Base-by-base conservation (phyloP, 2,329 filamentous ascomycete species). In the Fusarium sp. region DNA sequence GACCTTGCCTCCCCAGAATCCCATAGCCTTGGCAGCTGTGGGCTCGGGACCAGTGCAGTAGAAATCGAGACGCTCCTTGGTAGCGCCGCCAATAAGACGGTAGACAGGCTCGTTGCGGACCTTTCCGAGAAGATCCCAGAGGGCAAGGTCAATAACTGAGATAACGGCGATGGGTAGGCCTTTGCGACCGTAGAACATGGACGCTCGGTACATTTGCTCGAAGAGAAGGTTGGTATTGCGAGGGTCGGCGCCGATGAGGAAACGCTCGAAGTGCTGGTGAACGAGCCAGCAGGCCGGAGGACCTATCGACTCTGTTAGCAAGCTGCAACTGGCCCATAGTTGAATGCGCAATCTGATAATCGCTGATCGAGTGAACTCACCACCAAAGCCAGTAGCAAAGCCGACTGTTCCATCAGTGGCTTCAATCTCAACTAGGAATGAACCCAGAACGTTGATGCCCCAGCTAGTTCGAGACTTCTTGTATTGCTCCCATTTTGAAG, bases 151-250 rank as follows among this genome's bases (percentile, higher is more conserved):
- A 76, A 98, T 96, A 70, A 97, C 94, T 3, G 93, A 97, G 77
- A 98, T 98, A 76, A 97, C 91, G 55, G 94, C 94, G 13, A 95
- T 88, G 3, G 94, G 92, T 3, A 98, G 88, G 48, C 94, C 94
- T 81, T 98, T 98, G 72, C 94, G 91, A 66, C 94, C 94, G 77
- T 98, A 98, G 84, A 97, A 98, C 93, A 97, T 97, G 72, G 93
- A 97, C 3, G 88, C 92, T 64, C 94, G 90, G 84, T 97, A 98
- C 94, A 98, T 97, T 80, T 97, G 93, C 84, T 98, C 94, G 78
- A 97, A 98, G 30, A 98, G 84, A 68, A 94, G 88, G 81, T 97
- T 97, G 55, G 93, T 97, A 77, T 98, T 93, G 74, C 94, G 88
- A 13, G 94, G 94, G 79, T 98, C 94, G 74, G 93, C 90, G 43